phyloP scores from a whole-genome alignment of 192 early-diverging fungal species.

The Spizellomyces sp. region DNA sequence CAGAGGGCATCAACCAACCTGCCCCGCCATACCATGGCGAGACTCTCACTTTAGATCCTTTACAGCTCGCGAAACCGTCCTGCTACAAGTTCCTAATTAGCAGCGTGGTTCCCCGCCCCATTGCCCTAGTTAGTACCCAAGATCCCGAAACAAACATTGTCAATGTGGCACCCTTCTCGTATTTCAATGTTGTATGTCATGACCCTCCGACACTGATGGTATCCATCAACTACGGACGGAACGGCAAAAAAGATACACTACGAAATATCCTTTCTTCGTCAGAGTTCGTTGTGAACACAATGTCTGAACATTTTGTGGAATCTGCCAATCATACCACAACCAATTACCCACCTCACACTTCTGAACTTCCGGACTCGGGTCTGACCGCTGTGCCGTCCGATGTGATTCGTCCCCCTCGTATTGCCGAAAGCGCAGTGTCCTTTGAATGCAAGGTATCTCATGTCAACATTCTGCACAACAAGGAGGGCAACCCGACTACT shows the following conservation, averaged over 20 bases:
- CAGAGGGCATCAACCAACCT: constrained; percentile 21
- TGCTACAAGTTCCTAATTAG: constrained; percentile 52
- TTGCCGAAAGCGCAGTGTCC: constrained; percentile 36
- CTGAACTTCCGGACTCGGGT: constrained; percentile 38
- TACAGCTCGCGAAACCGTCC: constrained; percentile 25
- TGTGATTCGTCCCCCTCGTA: constrained; percentile 32
- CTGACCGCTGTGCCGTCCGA: constrained; percentile 39
- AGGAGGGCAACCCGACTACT: constrained; percentile 24
- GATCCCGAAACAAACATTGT: constrained; percentile 13
- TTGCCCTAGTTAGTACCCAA: constrained; percentile 49
- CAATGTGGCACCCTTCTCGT: constrained; percentile 52
- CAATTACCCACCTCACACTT: constrained; percentile 39
- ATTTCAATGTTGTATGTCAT: constrained; percentile 51
- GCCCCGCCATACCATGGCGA: constrained; percentile 25
- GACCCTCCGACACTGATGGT: constrained; percentile 50
- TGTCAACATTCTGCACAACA: constrained; percentile 36
- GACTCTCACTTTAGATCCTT: constrained; percentile 30
- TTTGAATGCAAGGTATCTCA: constrained; percentile 49
- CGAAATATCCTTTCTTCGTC: constrained; percentile 44
- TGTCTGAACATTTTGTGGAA: constrained; percentile 51
- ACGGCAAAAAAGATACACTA: constrained; percentile 48
- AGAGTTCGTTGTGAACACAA: constrained; percentile 55
- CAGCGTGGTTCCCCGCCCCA: constrained; percentile 52
- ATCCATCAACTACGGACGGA: constrained; percentile 39
- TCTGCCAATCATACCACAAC: constrained; percentile 50